phyloP scores from a whole-genome alignment of 2,329 filamentous ascomycete genomes.

The Paradendryphiella salina region DNA sequence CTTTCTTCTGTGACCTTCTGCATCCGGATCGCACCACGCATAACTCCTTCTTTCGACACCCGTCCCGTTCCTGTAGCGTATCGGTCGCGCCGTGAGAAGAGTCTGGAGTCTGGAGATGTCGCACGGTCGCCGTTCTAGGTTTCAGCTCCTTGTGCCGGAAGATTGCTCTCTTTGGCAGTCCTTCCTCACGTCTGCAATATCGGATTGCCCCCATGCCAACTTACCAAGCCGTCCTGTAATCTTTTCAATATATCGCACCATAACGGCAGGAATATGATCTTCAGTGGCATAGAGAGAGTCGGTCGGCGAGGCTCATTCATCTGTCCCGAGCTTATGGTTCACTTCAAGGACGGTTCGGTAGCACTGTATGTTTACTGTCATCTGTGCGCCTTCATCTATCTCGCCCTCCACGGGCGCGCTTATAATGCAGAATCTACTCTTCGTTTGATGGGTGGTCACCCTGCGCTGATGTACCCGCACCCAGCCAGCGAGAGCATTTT shows the following conservation, averaged over 20 bases:
- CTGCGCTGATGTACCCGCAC: constrained; percentile 19
- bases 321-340: constrained; percentile 14
- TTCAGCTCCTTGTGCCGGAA: not conserved
- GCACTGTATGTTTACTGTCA: constrained; percentile 40
- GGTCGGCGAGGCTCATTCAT: constrained; percentile 8
- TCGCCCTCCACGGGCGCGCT: constrained; percentile 16
- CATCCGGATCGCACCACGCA: constrained; percentile 13
- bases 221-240: constrained; percentile 14
- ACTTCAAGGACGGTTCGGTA: constrained; percentile 27
- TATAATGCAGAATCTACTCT: constrained; percentile 20
- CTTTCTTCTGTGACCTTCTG: constrained; percentile 20
- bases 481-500: constrained; percentile 9
- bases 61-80: constrained; percentile 2
- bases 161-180: constrained; percentile 1
- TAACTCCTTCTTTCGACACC: constrained; percentile 1
- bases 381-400: constrained; percentile 27
- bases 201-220: not conserved
- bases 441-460: constrained; percentile 32
- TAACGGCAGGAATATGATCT: not conserved
- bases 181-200: not conserved
- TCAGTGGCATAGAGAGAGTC: not conserved
- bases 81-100: constrained; percentile 9
- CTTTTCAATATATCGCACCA: constrained; percentile 1
- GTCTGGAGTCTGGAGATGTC: not conserved
- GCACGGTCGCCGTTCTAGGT: not conserved